Base-by-base conservation (phyloP, 2,329 filamentous ascomycete genomes). In the Lasiodiplodia hormozganensis region DNA sequence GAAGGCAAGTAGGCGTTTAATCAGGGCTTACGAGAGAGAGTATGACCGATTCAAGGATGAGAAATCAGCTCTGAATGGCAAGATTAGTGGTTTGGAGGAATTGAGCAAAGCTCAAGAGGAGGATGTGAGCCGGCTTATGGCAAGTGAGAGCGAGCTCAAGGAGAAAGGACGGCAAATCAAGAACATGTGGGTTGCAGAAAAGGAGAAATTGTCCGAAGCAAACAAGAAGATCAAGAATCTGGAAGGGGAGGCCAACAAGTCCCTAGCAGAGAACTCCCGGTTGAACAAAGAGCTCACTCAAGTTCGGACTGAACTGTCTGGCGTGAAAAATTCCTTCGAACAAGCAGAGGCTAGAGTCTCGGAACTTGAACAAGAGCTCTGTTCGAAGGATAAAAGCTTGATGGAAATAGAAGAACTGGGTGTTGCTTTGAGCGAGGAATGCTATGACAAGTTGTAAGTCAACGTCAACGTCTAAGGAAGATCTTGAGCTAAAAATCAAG, bases 121-220 rank as follows among this genome's bases (percentile, higher is more conserved):
- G 6, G 14, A 25, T 28, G 34, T 58, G 16, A 58, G 7, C 14
- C 56, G 56, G n/a, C 56, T 58, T 11, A 58, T 23, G 14, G 56
- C 16, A 11, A 58, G 56, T 8, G 34, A 58, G 14, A 40, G 34
- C 56, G 34, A 58, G 28, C 34, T 58, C 2, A 58, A 58, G 56
- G 56, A 58, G 23, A 58, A 58, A 58, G 56, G 56, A n/a, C 56
- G 56, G 14, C 34, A 58, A 58, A 21, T 58, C 18, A 58, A 58
- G 56, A 25, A 28, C 11, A 58, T 36, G 18, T 58, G 34, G 56
- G 34, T 38, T 16, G 28, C 34, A 11, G 34, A 58, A 31, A 58
- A 58, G 56, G 56, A 58, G 25, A 58, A 58, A 16, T 40, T 58
- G 11, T 38, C 56, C 56, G 34, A 58, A 16, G 34, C 18, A 23